phyloP scores from a whole-genome alignment of 23 red algal species.

The Pyropia yezoensis region DNA sequence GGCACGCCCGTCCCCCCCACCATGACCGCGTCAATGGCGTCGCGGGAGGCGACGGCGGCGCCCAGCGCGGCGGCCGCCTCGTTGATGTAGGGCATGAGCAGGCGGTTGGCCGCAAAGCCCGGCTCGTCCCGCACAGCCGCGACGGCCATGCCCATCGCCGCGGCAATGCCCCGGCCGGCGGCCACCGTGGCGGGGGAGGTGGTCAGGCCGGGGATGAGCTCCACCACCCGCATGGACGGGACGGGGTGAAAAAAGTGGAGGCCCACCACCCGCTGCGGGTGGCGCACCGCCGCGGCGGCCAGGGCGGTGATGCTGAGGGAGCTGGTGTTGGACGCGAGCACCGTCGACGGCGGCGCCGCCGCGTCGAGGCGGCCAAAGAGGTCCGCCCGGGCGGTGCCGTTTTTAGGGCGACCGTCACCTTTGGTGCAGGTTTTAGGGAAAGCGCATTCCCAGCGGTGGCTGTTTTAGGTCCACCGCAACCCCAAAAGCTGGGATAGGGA shows the following conservation, averaged over 20 bases:
- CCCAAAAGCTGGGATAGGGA: too few species aligned
- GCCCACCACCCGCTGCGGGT: constrained; percentile 16
- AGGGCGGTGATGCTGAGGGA: constrained; percentile 39
- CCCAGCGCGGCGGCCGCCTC: constrained; percentile 28
- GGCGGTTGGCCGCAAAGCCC: constrained; percentile 44
- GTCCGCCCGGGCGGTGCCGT: too few species aligned
- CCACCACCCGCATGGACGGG: constrained; percentile 35
- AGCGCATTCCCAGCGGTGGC: too few species aligned
- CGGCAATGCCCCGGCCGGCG: constrained; percentile 7
- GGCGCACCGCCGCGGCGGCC: constrained; percentile 1
- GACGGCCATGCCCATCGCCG: constrained; percentile 25
- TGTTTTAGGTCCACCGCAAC: too few species aligned
- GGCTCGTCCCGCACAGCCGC: constrained; percentile 27
- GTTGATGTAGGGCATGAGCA: constrained; percentile 76
- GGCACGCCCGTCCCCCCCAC: constrained; percentile 23
- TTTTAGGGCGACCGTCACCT: too few species aligned
- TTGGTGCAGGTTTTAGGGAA: too few species aligned
- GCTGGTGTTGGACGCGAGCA: constrained; percentile 50
- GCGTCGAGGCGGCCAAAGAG: too few species aligned
- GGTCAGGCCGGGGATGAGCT: constrained; percentile 17
- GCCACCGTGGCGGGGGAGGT: constrained; percentile 8
- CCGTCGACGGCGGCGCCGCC: too few species aligned
- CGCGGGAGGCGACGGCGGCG: constrained; percentile 14
- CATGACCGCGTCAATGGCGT: constrained; percentile 49
- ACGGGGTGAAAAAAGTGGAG: constrained; percentile 73